phyloP scores from a whole-genome alignment of 176 grass and related monocot species.

The Otatea glauca region DNA sequence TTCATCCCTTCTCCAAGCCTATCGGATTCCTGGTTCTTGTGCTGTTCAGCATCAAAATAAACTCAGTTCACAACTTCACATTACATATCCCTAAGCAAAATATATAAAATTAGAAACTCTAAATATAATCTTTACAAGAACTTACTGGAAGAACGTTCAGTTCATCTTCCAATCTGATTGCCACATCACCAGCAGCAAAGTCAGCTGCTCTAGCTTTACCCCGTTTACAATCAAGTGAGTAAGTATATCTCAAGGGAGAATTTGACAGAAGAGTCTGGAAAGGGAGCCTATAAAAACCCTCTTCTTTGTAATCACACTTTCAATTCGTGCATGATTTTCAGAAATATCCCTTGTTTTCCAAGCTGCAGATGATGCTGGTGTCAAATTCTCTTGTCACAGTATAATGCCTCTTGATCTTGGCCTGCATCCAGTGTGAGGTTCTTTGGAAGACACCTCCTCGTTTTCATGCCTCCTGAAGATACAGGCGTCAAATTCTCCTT shows the following conservation, averaged over 20 bases:
- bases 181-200: slow-evolving; percentile 24
- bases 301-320: slow-evolving; percentile 65
- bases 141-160: slow-evolving; percentile 48
- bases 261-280: slow-evolving; percentile 64
- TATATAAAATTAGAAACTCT: not conserved
- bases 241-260: slow-evolving; percentile 51
- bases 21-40: slow-evolving; percentile 27
- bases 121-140: slow-evolving; percentile 11
- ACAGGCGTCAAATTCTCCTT: slow-evolving; percentile 89
- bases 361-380: slow-evolving; percentile 53
- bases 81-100: slow-evolving; percentile 9
- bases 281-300: slow-evolving; percentile 57
- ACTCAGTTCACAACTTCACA: slow-evolving; percentile 26
- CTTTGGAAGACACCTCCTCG: slow-evolving; percentile 48
- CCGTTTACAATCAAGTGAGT: slow-evolving; percentile 34
- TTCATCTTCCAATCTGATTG: slow-evolving; percentile 49
- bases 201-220: slow-evolving; percentile 28
- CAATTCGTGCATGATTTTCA: slow-evolving; percentile 40
- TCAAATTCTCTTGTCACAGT: slow-evolving; percentile 80
- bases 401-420: slow-evolving; percentile 57
- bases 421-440: slow-evolving; percentile 27
- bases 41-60: slow-evolving; percentile 34
- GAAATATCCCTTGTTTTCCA: slow-evolving; percentile 51
- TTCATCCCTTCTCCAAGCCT: slow-evolving; percentile 54
- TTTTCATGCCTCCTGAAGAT: slow-evolving; percentile 49